Evolutionary conservation across 78 protist genomes (phyloP).

Genomic region (Cavenderia fasciculata): DNA sequence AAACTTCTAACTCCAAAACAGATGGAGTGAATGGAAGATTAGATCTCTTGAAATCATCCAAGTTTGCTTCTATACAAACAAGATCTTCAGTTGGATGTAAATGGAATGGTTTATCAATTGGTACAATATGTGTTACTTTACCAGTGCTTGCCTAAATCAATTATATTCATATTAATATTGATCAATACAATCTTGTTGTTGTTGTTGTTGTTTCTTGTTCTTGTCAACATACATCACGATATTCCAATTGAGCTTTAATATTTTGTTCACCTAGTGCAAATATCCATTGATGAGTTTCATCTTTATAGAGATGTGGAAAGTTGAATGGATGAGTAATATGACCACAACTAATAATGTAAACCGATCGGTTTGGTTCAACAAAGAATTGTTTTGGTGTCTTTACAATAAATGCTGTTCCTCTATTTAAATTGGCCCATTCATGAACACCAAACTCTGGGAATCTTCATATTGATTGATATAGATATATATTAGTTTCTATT

Average conservation of each 20-base stretch:
- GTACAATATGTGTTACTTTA: conserved; percentile 22
- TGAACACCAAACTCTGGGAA: conserved; percentile 58
- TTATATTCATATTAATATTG: no score
- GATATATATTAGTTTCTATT: not conserved
- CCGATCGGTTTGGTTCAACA: conserved; percentile 18
- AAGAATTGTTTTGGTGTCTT: conserved; percentile 21
- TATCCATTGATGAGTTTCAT: conserved; percentile 40
- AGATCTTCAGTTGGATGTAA: conserved; percentile 48
- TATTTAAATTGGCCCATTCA: conserved; percentile 30
- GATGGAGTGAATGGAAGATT: conserved; percentile 33
- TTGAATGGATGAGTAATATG: conserved; percentile 72
- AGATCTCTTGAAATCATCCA: conserved; percentile 26
- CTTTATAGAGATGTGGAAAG: conserved; percentile 57
- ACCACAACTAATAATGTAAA: conserved; percentile 55
- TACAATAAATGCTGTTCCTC: conserved; percentile 47
- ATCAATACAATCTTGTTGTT: not conserved
- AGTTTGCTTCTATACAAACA: conserved; percentile 18
- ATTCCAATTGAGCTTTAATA: conserved; percentile 56
- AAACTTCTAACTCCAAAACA: conserved; percentile 14
- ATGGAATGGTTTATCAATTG: conserved; percentile 43
- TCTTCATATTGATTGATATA: not conserved
- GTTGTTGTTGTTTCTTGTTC: not conserved
- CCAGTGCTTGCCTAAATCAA: conserved; percentile 32
- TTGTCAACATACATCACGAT: conserved; percentile 33
- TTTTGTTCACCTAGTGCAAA: conserved; percentile 48